Evolutionary conservation across 164 flowering plant genomes (phyloP).

Genomic region (Houttuynia cordata): DNA sequence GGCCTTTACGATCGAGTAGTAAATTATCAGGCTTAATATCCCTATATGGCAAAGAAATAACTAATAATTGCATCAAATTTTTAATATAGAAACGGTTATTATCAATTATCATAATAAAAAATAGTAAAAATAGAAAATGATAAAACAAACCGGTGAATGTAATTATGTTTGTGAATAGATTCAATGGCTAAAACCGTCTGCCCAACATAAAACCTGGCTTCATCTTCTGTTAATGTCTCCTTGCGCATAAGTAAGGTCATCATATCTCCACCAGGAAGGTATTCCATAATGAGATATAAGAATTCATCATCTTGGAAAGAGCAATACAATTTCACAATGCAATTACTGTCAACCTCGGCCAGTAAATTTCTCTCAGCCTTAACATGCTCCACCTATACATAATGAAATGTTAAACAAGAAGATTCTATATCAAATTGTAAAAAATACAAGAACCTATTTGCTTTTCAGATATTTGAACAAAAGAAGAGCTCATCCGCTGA

Average conservation of each 20-base stretch:
- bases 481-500: too few relatives aligned
- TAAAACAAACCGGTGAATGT: slow-evolving; percentile 37
- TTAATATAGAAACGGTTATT: not conserved
- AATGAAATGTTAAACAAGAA: not conserved
- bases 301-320: slow-evolving; percentile 47
- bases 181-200: slow-evolving; percentile 46
- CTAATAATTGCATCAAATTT: not conserved
- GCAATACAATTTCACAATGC: slow-evolving; percentile 42
- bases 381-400: slow-evolving; percentile 41
- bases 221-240: slow-evolving; percentile 41
- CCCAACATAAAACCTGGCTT: slow-evolving; percentile 39
- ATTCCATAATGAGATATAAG: slow-evolving; percentile 42
- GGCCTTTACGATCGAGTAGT: slow-evolving; percentile 32
- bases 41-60: slow-evolving; percentile 11
- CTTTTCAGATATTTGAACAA: not conserved
- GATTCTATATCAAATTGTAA: too few relatives aligned
- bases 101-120: not conserved
- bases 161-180: slow-evolving; percentile 45
- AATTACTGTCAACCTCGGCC: slow-evolving; percentile 44
- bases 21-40: slow-evolving; percentile 43
- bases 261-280: slow-evolving; percentile 52
- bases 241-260: slow-evolving; percentile 47
- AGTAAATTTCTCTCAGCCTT: slow-evolving; percentile 45
- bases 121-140: not conserved
- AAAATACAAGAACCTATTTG: not conserved